Percentiles rank a stretch among this genome's conserved stretches.
phyloP scores from a whole-genome alignment of 2,329 filamentous ascomycete genomes.

The Alternaria infectoria region DNA sequence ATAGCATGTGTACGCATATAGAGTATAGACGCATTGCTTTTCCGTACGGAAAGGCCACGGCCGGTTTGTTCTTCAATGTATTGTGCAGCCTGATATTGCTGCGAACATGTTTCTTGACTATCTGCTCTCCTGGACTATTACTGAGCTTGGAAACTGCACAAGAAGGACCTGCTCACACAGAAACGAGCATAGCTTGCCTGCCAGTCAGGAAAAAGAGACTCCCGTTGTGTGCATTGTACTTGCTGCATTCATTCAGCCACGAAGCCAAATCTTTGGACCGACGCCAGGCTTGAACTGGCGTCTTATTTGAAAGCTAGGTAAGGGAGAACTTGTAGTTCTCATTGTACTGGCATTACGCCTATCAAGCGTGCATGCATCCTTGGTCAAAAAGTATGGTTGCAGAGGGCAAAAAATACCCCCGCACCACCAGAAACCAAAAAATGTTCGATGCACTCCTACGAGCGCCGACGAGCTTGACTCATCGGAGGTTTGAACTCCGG shows the following conservation, averaged over 20 bases:
- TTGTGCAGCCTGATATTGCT: neutral
- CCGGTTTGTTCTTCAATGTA: neutral
- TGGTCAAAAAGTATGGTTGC: neutral
- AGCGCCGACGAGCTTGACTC: neutral
- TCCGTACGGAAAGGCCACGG: neutral
- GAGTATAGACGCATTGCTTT: neutral
- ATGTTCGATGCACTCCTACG: neutral
- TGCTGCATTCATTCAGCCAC: neutral
- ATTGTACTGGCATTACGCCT: accelerated
- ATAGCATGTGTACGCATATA: neutral
- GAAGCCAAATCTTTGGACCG: neutral
- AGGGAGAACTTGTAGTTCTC: neutral
- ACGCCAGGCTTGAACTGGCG: neutral
- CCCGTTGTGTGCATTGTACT: neutral
- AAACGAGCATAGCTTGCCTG: neutral
- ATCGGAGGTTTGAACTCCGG: neutral
- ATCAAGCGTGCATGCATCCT: neutral
- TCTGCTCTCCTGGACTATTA: accelerated
- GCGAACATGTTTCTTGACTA: neutral
- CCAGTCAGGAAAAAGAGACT: neutral
- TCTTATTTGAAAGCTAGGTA: neutral
- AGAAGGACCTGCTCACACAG: neutral
- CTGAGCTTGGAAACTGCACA: neutral
- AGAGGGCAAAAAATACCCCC: neutral
- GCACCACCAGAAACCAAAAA: neutral